Evolutionary conservation across 2,329 filamentous ascomycete species (phyloP).

Genomic region (Uncinocarpus reesii): DNA sequence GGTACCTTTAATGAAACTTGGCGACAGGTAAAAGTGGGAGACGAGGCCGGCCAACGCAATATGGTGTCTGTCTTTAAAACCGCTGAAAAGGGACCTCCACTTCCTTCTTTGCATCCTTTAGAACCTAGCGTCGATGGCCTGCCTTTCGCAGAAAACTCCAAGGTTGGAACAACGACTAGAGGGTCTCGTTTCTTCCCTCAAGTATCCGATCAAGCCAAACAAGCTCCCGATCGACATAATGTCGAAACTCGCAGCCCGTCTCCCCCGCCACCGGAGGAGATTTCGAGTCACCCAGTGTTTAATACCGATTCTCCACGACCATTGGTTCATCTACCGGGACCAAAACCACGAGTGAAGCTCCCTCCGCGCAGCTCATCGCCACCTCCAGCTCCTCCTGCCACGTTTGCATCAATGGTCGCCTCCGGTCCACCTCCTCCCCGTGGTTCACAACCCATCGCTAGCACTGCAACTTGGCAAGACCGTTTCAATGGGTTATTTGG

Average conservation of each 20-base stretch:
- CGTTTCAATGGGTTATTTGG: slow-evolving; percentile 68
- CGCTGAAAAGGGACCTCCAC: slow-evolving; percentile 21
- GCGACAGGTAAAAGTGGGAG: slow-evolving; percentile 36
- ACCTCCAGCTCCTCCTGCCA: slow-evolving; percentile 37
- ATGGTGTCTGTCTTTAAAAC: slow-evolving; percentile 30
- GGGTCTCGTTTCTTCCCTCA: slow-evolving; percentile 43
- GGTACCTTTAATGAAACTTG: slow-evolving; percentile 38
- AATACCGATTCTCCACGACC: slow-evolving; percentile 42
- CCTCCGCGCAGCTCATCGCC: slow-evolving; percentile 48
- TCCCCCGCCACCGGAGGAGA: slow-evolving; percentile 49
- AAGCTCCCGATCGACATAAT: slow-evolving; percentile 24
- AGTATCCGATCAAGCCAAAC: slow-evolving; percentile 29
- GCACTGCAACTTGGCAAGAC: slow-evolving; percentile 59
- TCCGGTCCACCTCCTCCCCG: slow-evolving; percentile 32
- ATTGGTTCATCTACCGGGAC: slow-evolving; percentile 48
- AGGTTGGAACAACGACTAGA: slow-evolving; percentile 30
- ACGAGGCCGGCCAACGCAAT: slow-evolving; percentile 33
- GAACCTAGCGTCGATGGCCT: slow-evolving; percentile 30
- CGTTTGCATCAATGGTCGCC: slow-evolving; percentile 37
- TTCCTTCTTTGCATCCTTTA: slow-evolving; percentile 28
- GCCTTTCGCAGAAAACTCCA: slow-evolving; percentile 28
- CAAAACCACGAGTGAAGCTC: slow-evolving; percentile 67
- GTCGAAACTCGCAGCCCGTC: slow-evolving; percentile 35
- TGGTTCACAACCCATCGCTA: slow-evolving; percentile 36
- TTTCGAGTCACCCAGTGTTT: slow-evolving; percentile 47